Percentiles rank a stretch among this genome's conserved stretches.
Conservation (phyloP, 2,329 filamentous ascomycete genomes). For the Chrysoporthe puriensis region DNA sequence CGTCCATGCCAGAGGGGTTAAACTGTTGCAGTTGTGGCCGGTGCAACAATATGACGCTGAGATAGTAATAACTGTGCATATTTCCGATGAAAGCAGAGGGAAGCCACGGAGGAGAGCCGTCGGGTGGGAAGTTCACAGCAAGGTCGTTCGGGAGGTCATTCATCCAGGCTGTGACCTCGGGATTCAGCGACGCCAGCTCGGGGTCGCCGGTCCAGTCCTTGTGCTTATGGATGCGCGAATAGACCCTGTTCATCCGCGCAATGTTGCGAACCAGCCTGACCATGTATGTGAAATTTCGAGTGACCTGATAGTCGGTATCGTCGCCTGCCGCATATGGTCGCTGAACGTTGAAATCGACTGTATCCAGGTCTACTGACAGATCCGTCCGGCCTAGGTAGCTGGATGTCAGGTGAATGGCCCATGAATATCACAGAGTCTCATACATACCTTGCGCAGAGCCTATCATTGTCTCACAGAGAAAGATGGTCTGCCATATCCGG, state of each 20-base stretch:
- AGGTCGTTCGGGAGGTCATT: slow-evolving; percentile 78
- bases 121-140: slow-evolving; percentile 74
- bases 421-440: neutral
- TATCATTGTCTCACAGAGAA: slow-evolving; percentile 88
- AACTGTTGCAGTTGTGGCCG: slow-evolving; percentile 82
- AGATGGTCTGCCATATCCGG: slow-evolving; percentile 86
- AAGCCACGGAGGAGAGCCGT: slow-evolving; percentile 82
- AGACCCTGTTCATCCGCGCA: slow-evolving; percentile 74
- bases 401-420: slow-evolving; percentile 18
- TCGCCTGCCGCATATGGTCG: slow-evolving; percentile 69
- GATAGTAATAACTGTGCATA: slow-evolving; percentile 84
- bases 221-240: slow-evolving; percentile 73
- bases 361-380: slow-evolving; percentile 73
- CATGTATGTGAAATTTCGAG: slow-evolving; percentile 83
- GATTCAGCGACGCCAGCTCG: slow-evolving; percentile 78
- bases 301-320: slow-evolving; percentile 75
- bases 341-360: slow-evolving; percentile 74
- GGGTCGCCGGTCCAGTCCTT: slow-evolving; percentile 85
- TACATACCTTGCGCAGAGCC: slow-evolving; percentile 83
- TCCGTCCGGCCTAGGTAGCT: slow-evolving; percentile 69
- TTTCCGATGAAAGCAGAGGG: slow-evolving; percentile 88
- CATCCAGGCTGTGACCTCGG: slow-evolving; percentile 76
- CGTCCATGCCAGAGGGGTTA: slow-evolving; percentile 70
- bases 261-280: slow-evolving; percentile 78
- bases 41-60: slow-evolving; percentile 84